Evolutionary conservation across 1,139 yeast species (phyloP).

Genomic region (Groenewaldozyma auringiensis): DNA sequence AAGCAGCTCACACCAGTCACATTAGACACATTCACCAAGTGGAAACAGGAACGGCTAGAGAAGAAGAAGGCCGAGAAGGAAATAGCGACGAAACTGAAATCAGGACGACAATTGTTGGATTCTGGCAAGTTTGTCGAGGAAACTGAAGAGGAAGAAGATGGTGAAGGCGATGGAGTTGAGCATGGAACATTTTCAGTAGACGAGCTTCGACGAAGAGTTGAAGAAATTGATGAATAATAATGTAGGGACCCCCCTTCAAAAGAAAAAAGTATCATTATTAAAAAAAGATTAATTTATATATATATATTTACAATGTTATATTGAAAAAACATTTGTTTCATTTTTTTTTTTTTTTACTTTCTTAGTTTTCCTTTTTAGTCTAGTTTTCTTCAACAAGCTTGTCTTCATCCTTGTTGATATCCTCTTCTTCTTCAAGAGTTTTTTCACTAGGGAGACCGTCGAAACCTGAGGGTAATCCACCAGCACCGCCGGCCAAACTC

Average conservation of each 20-base stretch:
- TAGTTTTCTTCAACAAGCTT: slow-evolving; percentile 1
- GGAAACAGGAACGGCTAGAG: slow-evolving; percentile 75
- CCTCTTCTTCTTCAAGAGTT: slow-evolving; percentile 17
- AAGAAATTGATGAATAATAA: slow-evolving; percentile 10
- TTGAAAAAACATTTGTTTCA: neutral
- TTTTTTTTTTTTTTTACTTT: neutral
- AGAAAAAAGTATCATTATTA: too few species aligned
- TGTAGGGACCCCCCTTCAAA: too few species aligned
- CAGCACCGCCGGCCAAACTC: neutral
- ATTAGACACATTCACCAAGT: slow-evolving; percentile 66
- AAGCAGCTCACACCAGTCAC: slow-evolving; percentile 82
- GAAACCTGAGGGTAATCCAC: neutral
- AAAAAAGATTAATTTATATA: slow-evolving; percentile 3
- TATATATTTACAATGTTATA: slow-evolving; percentile 3
- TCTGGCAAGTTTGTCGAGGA: slow-evolving; percentile 51
- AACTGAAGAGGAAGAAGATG: slow-evolving; percentile 45
- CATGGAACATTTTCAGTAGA: slow-evolving; percentile 30
- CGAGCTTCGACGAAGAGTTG: slow-evolving; percentile 30
- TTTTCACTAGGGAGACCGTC: slow-evolving; percentile 9
- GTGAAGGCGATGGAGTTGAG: slow-evolving; percentile 47
- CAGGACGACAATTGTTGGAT: slow-evolving; percentile 78
- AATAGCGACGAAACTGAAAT: slow-evolving; percentile 34
- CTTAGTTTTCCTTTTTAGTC: neutral
- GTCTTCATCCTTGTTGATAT: slow-evolving; percentile 15
- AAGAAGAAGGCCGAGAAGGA: slow-evolving; percentile 43